Conservation (phyloP, 1,139 yeast genomes). For the Yamadazyma diospyri region DNA sequence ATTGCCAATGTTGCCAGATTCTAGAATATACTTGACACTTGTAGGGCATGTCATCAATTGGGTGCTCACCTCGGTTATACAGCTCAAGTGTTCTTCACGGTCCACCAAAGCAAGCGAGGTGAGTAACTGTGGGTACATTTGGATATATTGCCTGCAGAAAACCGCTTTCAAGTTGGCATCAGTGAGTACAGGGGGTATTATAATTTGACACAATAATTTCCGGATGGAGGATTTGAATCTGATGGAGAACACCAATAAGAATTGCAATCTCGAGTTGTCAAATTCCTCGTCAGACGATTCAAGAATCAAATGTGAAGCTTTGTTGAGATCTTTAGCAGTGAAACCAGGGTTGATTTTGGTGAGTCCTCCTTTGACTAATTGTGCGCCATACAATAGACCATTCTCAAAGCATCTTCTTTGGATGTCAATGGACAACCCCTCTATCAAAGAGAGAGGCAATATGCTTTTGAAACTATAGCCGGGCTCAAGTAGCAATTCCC, state of each 20-base stretch:
- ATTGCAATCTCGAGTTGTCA: constrained; percentile 47
- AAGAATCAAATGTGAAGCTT: constrained; percentile 15
- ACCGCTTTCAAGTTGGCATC: constrained; percentile 41
- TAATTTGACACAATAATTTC: constrained; percentile 38
- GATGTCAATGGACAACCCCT: constrained; percentile 15
- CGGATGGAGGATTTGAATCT: constrained; percentile 53
- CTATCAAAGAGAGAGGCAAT: constrained; percentile 22
- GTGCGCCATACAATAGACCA: constrained; percentile 29
- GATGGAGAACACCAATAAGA: constrained; percentile 51
- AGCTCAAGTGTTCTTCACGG: constrained; percentile 61
- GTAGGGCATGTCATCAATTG: constrained; percentile 68
- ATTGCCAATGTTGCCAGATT: constrained; percentile 32
- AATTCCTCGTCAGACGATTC: constrained; percentile 12
- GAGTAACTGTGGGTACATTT: constrained; percentile 53
- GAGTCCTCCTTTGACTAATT: constrained; percentile 23
- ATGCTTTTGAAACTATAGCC: constrained; percentile 22
- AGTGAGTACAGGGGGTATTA: constrained; percentile 54
- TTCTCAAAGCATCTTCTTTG: constrained; percentile 25
- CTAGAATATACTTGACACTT: constrained; percentile 42
- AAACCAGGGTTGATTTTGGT: constrained; percentile 14
- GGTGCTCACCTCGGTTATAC: constrained; percentile 50
- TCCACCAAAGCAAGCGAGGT: constrained; percentile 49
- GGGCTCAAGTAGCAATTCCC: constrained; percentile 29
- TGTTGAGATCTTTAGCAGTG: constrained; percentile 13
- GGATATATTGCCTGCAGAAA: constrained; percentile 52